These are phyloP conservation scores for Nicotiana undulata DNA, from an alignment of 257 asterid species.

Conservation along the genomic window DNA sequence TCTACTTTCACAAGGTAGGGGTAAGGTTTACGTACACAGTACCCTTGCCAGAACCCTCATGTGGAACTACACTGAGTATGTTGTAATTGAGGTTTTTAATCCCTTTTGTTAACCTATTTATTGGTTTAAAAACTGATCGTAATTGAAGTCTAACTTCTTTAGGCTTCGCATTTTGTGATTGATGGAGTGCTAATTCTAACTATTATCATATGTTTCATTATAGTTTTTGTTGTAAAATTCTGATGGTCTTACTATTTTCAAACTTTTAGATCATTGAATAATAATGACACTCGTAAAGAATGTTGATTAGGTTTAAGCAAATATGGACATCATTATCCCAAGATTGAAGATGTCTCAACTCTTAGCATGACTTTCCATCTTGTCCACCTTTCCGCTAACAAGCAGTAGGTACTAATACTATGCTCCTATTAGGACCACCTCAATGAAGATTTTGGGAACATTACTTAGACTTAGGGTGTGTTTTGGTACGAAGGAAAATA, in stretches of 20 bases:
- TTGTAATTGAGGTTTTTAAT: neutral
- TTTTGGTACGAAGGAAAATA: too few relatives aligned
- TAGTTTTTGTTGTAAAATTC: too few relatives aligned
- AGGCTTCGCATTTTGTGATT: neutral
- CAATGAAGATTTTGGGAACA: too few relatives aligned
- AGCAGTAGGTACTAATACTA: neutral
- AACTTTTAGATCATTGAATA: neutral
- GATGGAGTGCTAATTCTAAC: neutral
- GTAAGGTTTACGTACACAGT: too few relatives aligned
- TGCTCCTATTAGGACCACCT: too few relatives aligned
- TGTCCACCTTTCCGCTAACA: conserved; percentile 11
- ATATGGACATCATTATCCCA: conserved; percentile 12
- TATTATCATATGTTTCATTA: neutral
- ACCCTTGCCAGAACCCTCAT: too few relatives aligned
- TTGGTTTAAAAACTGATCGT: neutral
- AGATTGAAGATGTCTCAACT: conserved; percentile 19
- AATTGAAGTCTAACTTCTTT: neutral
- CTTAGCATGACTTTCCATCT: conserved; percentile 26
- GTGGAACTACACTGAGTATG: too few relatives aligned
- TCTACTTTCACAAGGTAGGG: too few relatives aligned
- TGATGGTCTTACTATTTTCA: too few relatives aligned
- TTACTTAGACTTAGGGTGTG: too few relatives aligned
- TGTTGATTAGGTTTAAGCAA: neutral
- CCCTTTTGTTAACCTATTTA: neutral
- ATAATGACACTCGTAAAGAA: neutral